Evolutionary conservation across 176 grass and related monocot genomes (phyloP), one percentile per base, ranked within the genome.

Genomic region (Echinochloa phyllopogon): DNA sequence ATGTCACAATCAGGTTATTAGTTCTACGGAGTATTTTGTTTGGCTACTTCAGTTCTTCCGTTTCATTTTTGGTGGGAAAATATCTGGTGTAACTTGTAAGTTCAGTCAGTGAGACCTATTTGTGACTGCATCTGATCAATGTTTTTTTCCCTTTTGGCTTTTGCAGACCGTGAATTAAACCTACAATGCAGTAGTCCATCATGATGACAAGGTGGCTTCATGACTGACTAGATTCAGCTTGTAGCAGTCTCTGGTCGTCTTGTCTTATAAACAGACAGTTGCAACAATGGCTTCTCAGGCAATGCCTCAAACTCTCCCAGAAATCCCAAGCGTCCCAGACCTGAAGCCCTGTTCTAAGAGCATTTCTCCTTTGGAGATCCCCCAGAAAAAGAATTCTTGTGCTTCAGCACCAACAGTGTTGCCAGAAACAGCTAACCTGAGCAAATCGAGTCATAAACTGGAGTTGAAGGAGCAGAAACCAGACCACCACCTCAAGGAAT

Each of bases 241-340:
- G 23, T 33, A 25, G 47, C 3, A 11, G 12, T 74, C 17, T 36
- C 25, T 65, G 33, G n/a, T 33, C 8, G 42, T 62, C 55, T 80
- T 55, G 76, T 39, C 56, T 79, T 72, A 66, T 50, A 74, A 51
- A 73, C 37, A 57, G 23, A 17, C 21, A 60, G 12, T 21, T 21
- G 36, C 41, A 27, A 43, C 65, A 69, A 88, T 88, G 90, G 78
- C 83, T 78, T 82, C 90, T 43, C 86, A 86, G 50, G 12, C 65
- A 73, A 65, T 72, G 6, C 33, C 64, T 29, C 77, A 74, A 82
- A 48, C 58, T 69, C n/a, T 55, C 59, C 33, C 82, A 47, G 78
- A 82, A 92, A 70, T 72, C 25, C 72, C 73, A 67, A 70, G 39
- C 45, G 7, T 23, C 78, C 73, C 57, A 86, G 76, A 66, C n/a